Percentiles rank a stretch among this genome's conserved stretches.
phyloP scores from a whole-genome alignment of 1,284 basidiomycete species.

The Pseudozyma thailandica region DNA sequence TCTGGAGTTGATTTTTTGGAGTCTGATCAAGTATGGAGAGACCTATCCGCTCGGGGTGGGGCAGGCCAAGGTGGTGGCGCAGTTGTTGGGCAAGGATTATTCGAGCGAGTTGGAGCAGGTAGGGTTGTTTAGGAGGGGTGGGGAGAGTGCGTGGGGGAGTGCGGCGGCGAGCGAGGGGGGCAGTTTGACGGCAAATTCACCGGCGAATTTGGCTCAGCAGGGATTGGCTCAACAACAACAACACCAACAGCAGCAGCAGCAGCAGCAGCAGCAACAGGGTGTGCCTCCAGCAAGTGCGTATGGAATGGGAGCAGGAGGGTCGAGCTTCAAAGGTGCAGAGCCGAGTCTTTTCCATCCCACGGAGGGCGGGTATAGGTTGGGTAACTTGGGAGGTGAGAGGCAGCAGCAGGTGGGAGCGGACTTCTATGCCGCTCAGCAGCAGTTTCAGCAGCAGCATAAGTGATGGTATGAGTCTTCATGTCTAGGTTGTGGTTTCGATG shows the following conservation, averaged over 20 bases:
- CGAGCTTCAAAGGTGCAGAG: constrained; percentile 5
- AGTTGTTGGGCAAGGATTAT: constrained; percentile 50
- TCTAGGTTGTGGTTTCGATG: not conserved
- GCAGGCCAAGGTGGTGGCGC: constrained; percentile 44
- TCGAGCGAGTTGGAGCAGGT: constrained; percentile 33
- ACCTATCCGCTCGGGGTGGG: constrained; percentile 44
- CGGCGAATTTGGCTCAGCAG: constrained; percentile 7
- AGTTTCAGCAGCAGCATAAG: constrained; percentile 2
- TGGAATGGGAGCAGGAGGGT: constrained; percentile 1
- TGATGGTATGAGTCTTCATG: too few species aligned
- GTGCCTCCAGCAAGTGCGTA: not conserved
- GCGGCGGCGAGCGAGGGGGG: constrained; percentile 20
- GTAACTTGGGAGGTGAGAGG: constrained; percentile 30
- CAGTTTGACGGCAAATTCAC: constrained; percentile 17
- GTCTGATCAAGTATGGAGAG: constrained; percentile 52
- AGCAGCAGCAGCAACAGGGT: not conserved
- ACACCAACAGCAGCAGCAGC: not conserved
- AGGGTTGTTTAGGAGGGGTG: constrained; percentile 34
- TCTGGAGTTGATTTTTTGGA: constrained; percentile 50
- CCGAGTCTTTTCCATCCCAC: constrained; percentile 24
- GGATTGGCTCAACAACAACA: too few species aligned
- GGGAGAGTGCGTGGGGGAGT: constrained; percentile 17
- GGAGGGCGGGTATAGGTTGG: constrained; percentile 30
- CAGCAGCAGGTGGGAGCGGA: too few species aligned
- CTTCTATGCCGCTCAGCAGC: constrained; percentile 1